These are phyloP conservation scores for Colletotrichum chrysophilum DNA, from an alignment of 2,329 filamentous ascomycete genomes.

Conservation along the genomic window DNA sequence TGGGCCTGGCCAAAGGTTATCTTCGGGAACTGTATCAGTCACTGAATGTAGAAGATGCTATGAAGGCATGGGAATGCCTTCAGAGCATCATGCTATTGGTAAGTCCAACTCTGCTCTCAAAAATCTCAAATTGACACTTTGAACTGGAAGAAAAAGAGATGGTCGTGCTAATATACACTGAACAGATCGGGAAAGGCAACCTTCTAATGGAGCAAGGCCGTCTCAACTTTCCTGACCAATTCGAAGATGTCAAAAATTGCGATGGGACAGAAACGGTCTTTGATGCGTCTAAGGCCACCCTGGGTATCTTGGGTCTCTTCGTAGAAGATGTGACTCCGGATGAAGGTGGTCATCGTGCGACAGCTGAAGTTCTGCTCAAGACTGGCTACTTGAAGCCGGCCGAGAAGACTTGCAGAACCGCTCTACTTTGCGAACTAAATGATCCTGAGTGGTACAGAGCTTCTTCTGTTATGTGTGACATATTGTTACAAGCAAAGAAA, in stretches of 20 bases:
- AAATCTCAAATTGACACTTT: background rate
- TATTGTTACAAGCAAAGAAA: background rate
- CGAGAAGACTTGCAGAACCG: background rate
- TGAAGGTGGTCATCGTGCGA: background rate
- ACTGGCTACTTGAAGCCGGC: background rate
- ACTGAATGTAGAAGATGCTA: background rate
- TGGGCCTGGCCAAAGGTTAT: background rate
- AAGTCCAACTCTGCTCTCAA: background rate
- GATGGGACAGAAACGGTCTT: background rate
- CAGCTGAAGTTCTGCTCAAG: background rate
- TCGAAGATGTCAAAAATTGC: background rate
- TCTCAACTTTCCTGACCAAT: background rate
- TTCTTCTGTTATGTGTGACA: background rate
- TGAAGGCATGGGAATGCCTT: background rate
- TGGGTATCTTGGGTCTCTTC: background rate
- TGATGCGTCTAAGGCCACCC: background rate
- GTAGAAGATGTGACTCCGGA: background rate
- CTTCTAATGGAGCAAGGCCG: background rate
- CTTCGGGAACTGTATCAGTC: background rate
- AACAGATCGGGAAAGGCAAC: background rate
- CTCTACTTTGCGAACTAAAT: background rate
- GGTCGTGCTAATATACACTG: fast-evolving
- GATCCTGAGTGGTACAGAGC: background rate
- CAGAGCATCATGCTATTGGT: background rate
- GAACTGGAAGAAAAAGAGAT: fast-evolving